Base-by-base conservation (phyloP, 768 basidiomycete genomes). In the Russula sp. region DNA sequence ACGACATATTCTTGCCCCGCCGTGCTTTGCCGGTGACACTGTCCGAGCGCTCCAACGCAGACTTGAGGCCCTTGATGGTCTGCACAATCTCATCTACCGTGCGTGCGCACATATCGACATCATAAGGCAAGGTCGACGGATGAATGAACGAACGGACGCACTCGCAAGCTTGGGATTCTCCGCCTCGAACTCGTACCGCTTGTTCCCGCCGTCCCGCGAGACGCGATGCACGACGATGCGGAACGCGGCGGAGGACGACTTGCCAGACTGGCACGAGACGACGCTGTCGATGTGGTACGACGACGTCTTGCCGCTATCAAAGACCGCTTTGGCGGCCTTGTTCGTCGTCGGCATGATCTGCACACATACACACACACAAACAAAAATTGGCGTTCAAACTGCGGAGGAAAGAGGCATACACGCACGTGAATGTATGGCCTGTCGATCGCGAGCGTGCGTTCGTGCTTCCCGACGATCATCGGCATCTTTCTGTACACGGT, bases 111-210 rank as follows among this genome's bases (percentile, higher is more conserved):
- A n/a, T 44, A 44, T 8, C 16, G 18, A 5, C 27, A n/a, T 45
- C 2, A 27, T 27, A 2, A 27, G 27, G 27, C 27, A 27, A 27
- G 27, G 27, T 27, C 27, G 27, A 27, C 27, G 20, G 31, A 35
- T 8, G 1, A n/a, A 51, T 13, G 35, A n/a, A 61, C 13, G n/a
- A 31, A 16, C 11, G 22, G 35, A 77, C 89, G 69, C 70, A 90
- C 91, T 82, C 52, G 95, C 93, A 60, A 85, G 71, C 73, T 86
- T 88, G 1, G 89, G 80, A 67, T 77, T 93, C 74, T 96, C 95
- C 0, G 94, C 96, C 75, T 99, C 97, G 71, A 97, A 98, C 70
- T 98, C 96, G 72, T 98, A 98, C 44, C 94, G 80, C 79, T 98
- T 99, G 68, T 87, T 88, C 47, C 84, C 80, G 48, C 82, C 81